These are phyloP conservation scores for Pseudozyma sp. DNA, from an alignment of 1,284 basidiomycete genomes.

Conservation along the genomic window DNA sequence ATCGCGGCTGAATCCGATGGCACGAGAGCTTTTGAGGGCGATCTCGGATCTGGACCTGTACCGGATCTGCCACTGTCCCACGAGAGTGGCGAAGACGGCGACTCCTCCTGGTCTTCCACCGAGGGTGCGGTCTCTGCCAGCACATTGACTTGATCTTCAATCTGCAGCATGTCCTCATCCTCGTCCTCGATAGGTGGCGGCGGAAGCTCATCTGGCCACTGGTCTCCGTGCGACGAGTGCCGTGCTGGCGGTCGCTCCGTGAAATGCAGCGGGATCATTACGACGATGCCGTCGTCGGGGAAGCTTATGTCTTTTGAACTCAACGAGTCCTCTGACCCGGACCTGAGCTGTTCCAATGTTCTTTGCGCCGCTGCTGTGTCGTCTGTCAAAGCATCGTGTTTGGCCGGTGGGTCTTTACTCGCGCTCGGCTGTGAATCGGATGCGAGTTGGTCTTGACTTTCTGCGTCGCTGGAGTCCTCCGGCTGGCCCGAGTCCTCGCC, in stretches of 20 bases:
- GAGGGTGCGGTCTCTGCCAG: not conserved
- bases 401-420: not conserved
- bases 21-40: not conserved
- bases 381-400: not conserved
- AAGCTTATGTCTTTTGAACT: constrained; percentile 2
- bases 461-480: not conserved
- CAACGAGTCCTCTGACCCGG: not conserved
- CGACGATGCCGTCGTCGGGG: constrained; percentile 27
- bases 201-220: constrained; percentile 18
- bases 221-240: not conserved
- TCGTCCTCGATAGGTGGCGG: constrained; percentile 34
- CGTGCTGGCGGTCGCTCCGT: not conserved
- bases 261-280: constrained; percentile 11
- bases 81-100: not conserved
- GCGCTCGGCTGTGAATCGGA: not conserved
- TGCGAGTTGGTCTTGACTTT: not conserved
- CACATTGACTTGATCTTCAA: constrained; percentile 19
- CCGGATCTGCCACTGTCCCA: not conserved
- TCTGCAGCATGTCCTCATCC: constrained; percentile 25
- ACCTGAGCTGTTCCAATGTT: not conserved
- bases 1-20: not conserved
- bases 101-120: not conserved
- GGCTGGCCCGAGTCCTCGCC: constrained; percentile 2
- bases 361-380: not conserved
- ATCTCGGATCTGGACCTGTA: not conserved